Evolutionary conservation across 2,329 filamentous ascomycete genomes (phyloP).

Genomic region (Penicillium brasilianum): DNA sequence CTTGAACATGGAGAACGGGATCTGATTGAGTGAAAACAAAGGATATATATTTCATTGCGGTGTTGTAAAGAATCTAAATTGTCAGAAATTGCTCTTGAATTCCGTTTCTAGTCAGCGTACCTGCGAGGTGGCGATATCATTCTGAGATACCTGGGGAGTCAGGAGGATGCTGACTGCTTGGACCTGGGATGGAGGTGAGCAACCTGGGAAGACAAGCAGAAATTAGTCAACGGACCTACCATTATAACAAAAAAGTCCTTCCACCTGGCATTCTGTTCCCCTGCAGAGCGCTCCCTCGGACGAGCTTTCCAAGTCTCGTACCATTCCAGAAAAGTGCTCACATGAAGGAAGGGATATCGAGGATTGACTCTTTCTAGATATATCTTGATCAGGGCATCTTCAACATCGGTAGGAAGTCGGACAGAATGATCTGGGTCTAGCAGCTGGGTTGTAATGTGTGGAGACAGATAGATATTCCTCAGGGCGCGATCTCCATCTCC

Average conservation of each 20-base stretch:
- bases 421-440: not conserved
- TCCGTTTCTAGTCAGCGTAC: conserved; percentile 2
- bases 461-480: not conserved
- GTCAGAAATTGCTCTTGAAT: not conserved
- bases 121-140: conserved; percentile 17
- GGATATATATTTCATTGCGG: conserved; percentile 15
- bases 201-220: not conserved
- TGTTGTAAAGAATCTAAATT: conserved; percentile 18
- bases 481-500: not conserved
- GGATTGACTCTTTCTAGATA: conserved; percentile 26
- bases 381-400: conserved; percentile 14
- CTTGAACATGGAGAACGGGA: conserved; percentile 21
- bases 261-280: conserved; percentile 14
- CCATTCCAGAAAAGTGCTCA: conserved; percentile 18
- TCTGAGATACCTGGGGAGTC: conserved; percentile 19
- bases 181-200: conserved; percentile 5
- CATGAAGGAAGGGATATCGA: conserved; percentile 24
- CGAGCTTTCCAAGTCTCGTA: conserved; percentile 22
- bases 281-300: not conserved
- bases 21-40: conserved; percentile 16
- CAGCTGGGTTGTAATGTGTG: not conserved
- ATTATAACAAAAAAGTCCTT: conserved; percentile 24
- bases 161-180: conserved; percentile 23
- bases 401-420: conserved; percentile 10
- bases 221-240: conserved; percentile 5